These are phyloP conservation scores for Barnettozyma salicaria DNA, from an alignment of 805 yeast species.

Conservation along the genomic window DNA sequence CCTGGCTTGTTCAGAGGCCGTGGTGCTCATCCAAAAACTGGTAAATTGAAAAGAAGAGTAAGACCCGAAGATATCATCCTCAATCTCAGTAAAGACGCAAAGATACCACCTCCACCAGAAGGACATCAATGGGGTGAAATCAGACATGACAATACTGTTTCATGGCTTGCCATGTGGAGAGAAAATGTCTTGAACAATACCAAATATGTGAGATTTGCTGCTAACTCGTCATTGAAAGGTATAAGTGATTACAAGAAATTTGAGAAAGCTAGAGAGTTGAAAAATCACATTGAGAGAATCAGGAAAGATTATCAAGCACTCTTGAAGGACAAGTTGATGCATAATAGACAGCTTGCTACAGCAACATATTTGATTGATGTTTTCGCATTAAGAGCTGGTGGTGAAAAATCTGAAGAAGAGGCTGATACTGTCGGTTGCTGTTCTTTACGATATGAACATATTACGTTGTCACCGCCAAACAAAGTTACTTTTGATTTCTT, in stretches of 20 bases:
- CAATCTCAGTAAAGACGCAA: slow-evolving; percentile 67
- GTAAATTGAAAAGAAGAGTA: slow-evolving; percentile 81
- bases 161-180: slow-evolving; percentile 97
- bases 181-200: slow-evolving; percentile 81
- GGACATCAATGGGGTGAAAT: slow-evolving; percentile 92
- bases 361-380: slow-evolving; percentile 90
- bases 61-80: slow-evolving; percentile 84
- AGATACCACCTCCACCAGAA: slow-evolving; percentile 74
- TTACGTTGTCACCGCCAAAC: slow-evolving; percentile 78
- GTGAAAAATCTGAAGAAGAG: slow-evolving; percentile 94
- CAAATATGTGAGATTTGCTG: slow-evolving; percentile 89
- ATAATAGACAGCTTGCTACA: slow-evolving; percentile 85
- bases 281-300: slow-evolving; percentile 62
- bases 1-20: slow-evolving; percentile 95
- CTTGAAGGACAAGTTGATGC: slow-evolving; percentile 71
- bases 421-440: slow-evolving; percentile 99
- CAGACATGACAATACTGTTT: slow-evolving; percentile 80
- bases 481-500: slow-evolving; percentile 85
- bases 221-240: slow-evolving; percentile 86
- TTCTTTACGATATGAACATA: slow-evolving; percentile 85
- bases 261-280: slow-evolving; percentile 86
- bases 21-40: slow-evolving; percentile 96
- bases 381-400: slow-evolving; percentile 95
- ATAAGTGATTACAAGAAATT: slow-evolving; percentile 86
- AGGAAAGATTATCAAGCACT: slow-evolving; percentile 67